Conservation (phyloP, 2,329 filamentous ascomycete species). For the Chrysoporthe puriensis region DNA sequence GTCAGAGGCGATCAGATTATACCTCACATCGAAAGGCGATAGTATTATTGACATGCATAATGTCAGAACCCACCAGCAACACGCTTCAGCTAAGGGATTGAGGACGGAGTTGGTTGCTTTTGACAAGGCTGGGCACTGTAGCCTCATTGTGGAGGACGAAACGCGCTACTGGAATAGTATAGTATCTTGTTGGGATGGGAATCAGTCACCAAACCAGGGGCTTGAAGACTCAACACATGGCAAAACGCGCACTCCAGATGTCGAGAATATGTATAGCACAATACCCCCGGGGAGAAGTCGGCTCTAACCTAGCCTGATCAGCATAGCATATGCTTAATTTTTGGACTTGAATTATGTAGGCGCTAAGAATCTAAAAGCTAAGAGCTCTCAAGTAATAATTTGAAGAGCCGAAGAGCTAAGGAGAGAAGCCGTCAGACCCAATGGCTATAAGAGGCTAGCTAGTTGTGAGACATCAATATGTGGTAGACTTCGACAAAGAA, state of each 20-base stretch:
- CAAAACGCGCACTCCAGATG: not conserved
- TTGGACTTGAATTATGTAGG: not conserved
- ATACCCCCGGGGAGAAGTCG: not conserved
- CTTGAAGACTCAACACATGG: not conserved
- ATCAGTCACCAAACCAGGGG: not conserved
- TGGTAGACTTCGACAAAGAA: not conserved
- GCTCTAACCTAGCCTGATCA: not conserved
- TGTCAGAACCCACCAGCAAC: slow-evolving; percentile 13
- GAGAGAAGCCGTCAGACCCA: not conserved
- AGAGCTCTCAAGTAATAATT: not conserved
- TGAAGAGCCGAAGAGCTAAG: not conserved
- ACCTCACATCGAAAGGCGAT: slow-evolving; percentile 23
- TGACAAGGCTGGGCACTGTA: slow-evolving; percentile 20
- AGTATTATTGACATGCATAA: slow-evolving; percentile 13
- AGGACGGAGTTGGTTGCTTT: slow-evolving; percentile 14
- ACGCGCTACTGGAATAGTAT: slow-evolving; percentile 21
- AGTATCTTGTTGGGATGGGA: slow-evolving; percentile 11
- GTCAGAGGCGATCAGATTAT: slow-evolving; percentile 17
- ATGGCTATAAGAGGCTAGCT: not conserved
- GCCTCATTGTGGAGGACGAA: slow-evolving; percentile 22
- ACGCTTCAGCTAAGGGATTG: slow-evolving; percentile 19
- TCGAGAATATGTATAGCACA: not conserved
- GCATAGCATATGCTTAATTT: not conserved
- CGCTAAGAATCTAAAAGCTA: not conserved
- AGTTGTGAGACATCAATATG: not conserved